These are phyloP conservation scores for Poteriospumella lacustris DNA, from an alignment of 108 stramenopile species.

Conservation along the genomic window DNA sequence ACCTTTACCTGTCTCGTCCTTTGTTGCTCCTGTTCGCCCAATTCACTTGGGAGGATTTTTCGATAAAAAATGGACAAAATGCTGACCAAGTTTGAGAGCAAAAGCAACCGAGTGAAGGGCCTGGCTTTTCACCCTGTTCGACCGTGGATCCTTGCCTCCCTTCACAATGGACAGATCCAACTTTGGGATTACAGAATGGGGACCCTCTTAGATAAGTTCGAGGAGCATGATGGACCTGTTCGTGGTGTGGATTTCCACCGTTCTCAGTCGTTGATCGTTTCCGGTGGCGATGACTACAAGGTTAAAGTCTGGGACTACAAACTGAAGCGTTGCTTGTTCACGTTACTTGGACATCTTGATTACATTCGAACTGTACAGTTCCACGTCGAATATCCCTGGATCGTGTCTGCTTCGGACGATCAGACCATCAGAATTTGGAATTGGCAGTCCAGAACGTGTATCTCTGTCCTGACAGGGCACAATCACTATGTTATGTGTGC, in stretches of 20 bases:
- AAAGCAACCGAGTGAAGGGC: slow-evolving; percentile 96
- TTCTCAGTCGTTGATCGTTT: slow-evolving; percentile 84
- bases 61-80: slow-evolving; percentile 47
- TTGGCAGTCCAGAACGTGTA: slow-evolving; percentile 89
- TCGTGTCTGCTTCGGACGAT: slow-evolving; percentile 83
- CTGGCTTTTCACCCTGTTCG: slow-evolving; percentile 96
- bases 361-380: slow-evolving; percentile 99
- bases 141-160: slow-evolving; percentile 93
- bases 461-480: slow-evolving; percentile 96
- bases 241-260: slow-evolving; percentile 97
- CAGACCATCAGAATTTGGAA: slow-evolving; percentile 99
- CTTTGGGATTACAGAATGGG: slow-evolving; percentile 99
- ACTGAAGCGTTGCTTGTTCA: slow-evolving; percentile 92
- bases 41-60: neutral
- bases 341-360: slow-evolving; percentile 94
- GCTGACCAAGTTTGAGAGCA: slow-evolving; percentile 93
- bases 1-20: neutral
- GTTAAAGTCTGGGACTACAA: slow-evolving; percentile 99
- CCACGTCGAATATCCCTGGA: slow-evolving; percentile 89
- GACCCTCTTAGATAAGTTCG: slow-evolving; percentile 95
- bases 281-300: slow-evolving; percentile 98
- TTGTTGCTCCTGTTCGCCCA: neutral
- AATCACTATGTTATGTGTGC: slow-evolving; percentile 99
- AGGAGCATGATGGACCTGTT: slow-evolving; percentile 98
- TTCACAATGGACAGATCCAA: slow-evolving; percentile 96